These are phyloP conservation scores for Paracamarosporium sp. DNA, from an alignment of 2,329 filamentous ascomycete species.

Conservation along the genomic window DNA sequence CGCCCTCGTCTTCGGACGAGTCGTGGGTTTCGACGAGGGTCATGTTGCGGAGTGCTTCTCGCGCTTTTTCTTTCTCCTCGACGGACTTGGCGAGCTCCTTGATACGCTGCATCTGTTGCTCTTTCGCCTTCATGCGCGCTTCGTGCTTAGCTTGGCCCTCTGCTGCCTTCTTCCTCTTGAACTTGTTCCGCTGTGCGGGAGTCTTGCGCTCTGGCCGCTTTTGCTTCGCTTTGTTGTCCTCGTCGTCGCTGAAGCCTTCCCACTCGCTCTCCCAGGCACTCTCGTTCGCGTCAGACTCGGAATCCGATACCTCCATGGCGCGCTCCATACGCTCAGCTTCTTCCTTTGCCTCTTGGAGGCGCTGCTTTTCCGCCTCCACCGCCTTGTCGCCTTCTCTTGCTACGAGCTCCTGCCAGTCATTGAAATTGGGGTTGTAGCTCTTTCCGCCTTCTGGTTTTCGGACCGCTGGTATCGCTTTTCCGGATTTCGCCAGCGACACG, in stretches of 20 bases:
- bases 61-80: conserved; percentile 62
- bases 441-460: conserved; percentile 79
- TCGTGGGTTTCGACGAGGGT: conserved; percentile 34
- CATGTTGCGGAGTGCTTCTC: conserved; percentile 32
- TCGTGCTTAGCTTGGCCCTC: conserved; percentile 80
- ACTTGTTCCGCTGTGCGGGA: conserved; percentile 82
- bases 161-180: conserved; percentile 86
- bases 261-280: conserved; percentile 91
- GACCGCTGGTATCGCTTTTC: conserved; percentile 80
- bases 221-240: conserved; percentile 66
- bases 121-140: conserved; percentile 73
- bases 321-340: conserved; percentile 73
- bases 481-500: conserved; percentile 81
- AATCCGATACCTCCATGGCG: conserved; percentile 74
- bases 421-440: conserved; percentile 91
- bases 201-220: conserved; percentile 88
- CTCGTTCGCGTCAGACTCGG: conserved; percentile 82
- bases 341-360: conserved; percentile 70
- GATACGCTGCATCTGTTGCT: conserved; percentile 74
- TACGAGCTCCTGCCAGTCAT: conserved; percentile 82
- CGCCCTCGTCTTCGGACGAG: conserved; percentile 43
- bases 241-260: conserved; percentile 61
- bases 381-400: conserved; percentile 78
- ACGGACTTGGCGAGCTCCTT: conserved; percentile 73
- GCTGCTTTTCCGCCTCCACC: conserved; percentile 77